A percentile compares a stretch with the other conserved stretches of the same genome.
phyloP scores from a whole-genome alignment of 371 early-diverging fungal species.

The Rhizopus microsporus region DNA sequence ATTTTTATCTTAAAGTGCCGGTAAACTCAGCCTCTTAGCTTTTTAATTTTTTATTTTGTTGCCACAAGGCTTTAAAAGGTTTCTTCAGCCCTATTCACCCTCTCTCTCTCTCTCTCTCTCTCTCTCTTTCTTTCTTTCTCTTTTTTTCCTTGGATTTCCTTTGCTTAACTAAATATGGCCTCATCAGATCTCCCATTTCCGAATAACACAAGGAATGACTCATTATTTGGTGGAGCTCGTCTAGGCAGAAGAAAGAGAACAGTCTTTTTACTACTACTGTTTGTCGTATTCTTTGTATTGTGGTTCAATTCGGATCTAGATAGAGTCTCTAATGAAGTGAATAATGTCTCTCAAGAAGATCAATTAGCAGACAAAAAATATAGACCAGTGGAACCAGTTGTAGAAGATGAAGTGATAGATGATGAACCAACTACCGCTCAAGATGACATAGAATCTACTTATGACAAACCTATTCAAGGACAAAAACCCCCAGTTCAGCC shows the following conservation, averaged over 20 bases:
- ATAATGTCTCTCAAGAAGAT: conserved; percentile 2
- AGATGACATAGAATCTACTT: conserved; percentile 4
- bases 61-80: no score
- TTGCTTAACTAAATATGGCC: not conserved
- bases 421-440: conserved; percentile 3
- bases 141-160: not conserved
- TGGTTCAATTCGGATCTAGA: conserved; percentile 27
- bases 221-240: conserved; percentile 15
- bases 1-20: no score
- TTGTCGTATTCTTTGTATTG: conserved; percentile 18
- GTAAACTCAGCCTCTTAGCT: no score
- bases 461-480: not conserved
- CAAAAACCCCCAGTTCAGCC: not conserved
- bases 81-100: no score
- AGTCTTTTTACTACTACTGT: conserved; percentile 17
- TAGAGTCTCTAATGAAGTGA: not conserved
- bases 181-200: conserved; percentile 29
- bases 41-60: no score
- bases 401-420: conserved; percentile 4
- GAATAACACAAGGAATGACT: conserved; percentile 12
- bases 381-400: not conserved
- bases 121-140: not conserved
- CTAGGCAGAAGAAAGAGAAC: conserved; percentile 20
- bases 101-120: not conserved
- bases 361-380: not conserved